A percentile compares a stretch with the other conserved stretches of the same genome.
Conservation (phyloP, 1,139 yeast genomes). For the Blastobotrys malaysiensis region DNA sequence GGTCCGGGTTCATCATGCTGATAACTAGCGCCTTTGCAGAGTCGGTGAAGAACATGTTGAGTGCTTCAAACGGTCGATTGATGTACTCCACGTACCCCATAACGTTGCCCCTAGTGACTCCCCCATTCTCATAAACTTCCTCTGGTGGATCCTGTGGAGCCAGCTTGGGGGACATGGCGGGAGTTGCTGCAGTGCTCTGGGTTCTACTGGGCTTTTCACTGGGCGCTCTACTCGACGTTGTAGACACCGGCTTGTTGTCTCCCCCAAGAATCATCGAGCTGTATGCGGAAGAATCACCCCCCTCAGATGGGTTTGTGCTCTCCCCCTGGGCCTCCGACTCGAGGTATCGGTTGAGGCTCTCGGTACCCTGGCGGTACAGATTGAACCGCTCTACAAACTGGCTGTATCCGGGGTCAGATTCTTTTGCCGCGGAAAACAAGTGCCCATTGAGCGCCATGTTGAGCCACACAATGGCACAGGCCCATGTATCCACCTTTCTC, state of each 20-base stretch:
- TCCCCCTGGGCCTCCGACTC: not conserved
- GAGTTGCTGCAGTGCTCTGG: no score
- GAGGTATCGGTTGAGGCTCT: not conserved
- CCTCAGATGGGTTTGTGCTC: not conserved
- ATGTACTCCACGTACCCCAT: not conserved
- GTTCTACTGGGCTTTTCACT: not conserved
- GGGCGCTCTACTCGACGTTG: not conserved
- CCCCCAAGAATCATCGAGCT: not conserved
- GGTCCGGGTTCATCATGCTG: conserved; percentile 65
- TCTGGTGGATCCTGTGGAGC: not conserved
- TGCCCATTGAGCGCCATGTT: conserved; percentile 53
- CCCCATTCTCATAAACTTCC: not conserved
- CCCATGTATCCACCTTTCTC: conserved; percentile 80
- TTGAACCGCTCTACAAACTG: conserved; percentile 11
- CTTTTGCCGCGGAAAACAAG: conserved; percentile 30
- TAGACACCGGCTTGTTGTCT: not conserved
- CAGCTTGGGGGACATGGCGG: not conserved
- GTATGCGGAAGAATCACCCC: not conserved
- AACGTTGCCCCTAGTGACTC: not conserved
- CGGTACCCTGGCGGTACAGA: not conserved
- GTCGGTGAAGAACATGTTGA: conserved; percentile 20
- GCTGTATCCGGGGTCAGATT: conserved; percentile 25
- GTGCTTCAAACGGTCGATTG: not conserved
- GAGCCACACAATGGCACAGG: conserved; percentile 83
- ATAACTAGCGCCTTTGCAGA: conserved; percentile 25